Base-by-base conservation (phyloP, 2,329 filamentous ascomycete genomes). In the Diaporthe citrichinensis region DNA sequence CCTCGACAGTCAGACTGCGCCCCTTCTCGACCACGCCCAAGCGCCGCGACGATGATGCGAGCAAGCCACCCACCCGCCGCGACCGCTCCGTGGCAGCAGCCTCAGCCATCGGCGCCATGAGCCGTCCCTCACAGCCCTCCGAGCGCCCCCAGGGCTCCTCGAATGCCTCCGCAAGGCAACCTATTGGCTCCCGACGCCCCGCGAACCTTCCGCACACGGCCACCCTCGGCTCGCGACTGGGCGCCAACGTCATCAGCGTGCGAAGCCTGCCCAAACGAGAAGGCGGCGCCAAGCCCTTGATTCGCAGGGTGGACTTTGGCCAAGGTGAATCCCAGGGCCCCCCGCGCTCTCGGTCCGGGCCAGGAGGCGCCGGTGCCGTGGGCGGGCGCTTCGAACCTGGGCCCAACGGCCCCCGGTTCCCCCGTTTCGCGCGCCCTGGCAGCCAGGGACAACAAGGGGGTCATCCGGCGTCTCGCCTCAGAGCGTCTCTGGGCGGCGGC, bases 11-110 rank as follows among this genome's bases (percentile, higher is more conserved):
- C 34, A 73, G 39, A 71, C 59, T 62, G 6, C 75, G 69, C 41
- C 46, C 55, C 53, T 76, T 76, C 69, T 75, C 75, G 55, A 75
- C 62, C 41, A 76, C 73, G 8, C 62, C 73, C 5, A 62, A 39
- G 9, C 61, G 51, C 61, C 31, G 53, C 69, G 58, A 49, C 31
- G 73, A 76, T 46, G 74, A 73, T 58, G 71, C 65, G 51, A 61
- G 69, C 61, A 62, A 68, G 34, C 72, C 55, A 6, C 46, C 71
- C 36, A 67, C 65, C 51, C 57, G 76, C 61, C 65, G 53, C 65
- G 55, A 69, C 28, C 74, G 76, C 53, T 77, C 76, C 28, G 53
- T 25, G 59, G 76, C 76, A 34, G 76, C 76, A 34, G 76, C 76
- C 55, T 77, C 76, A 5, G 74, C 74, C 65, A 67, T 77, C 25